Evolutionary conservation across 139 green algal species (phyloP).

Genomic region (Eudorina sp.): DNA sequence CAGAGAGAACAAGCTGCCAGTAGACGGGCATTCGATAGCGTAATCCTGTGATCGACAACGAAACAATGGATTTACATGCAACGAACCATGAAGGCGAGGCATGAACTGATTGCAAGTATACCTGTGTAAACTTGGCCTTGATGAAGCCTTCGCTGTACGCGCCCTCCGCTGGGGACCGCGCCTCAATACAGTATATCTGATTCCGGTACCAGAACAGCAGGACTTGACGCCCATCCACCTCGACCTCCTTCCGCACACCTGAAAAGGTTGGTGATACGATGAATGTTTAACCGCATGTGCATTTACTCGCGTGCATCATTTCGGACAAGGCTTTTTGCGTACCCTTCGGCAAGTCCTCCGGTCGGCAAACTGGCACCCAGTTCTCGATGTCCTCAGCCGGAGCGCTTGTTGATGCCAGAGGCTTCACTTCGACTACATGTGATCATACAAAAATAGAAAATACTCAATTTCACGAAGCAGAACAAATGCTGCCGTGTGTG

Average conservation of each 20-base stretch:
- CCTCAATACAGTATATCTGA: slow-evolving; percentile 93
- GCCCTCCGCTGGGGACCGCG: slow-evolving; percentile 94
- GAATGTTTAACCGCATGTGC: neutral
- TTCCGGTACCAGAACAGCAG: slow-evolving; percentile 99
- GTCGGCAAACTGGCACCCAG: slow-evolving; percentile 83
- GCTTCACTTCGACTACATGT: slow-evolving; percentile 39
- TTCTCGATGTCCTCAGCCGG: neutral
- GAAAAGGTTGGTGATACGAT: neutral
- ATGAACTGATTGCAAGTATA: neutral
- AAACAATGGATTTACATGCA: no score
- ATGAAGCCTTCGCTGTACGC: slow-evolving; percentile 98
- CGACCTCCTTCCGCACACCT: slow-evolving; percentile 90
- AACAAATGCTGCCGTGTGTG: neutral
- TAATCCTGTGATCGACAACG: slow-evolving; percentile 75
- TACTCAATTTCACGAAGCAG: neutral
- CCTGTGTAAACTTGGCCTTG: slow-evolving; percentile 95
- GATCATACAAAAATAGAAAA: neutral
- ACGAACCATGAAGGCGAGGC: neutral
- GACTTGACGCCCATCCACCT: slow-evolving; percentile 83
- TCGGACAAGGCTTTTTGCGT: neutral
- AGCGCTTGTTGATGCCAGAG: neutral
- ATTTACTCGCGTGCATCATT: neutral
- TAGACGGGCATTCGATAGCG: slow-evolving; percentile 94
- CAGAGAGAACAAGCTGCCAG: slow-evolving; percentile 89
- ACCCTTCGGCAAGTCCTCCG: slow-evolving; percentile 92